Evolutionary conservation across 129 eudicot genomes (phyloP).

Genomic region (Pseudognaphalium luteoalbum): DNA sequence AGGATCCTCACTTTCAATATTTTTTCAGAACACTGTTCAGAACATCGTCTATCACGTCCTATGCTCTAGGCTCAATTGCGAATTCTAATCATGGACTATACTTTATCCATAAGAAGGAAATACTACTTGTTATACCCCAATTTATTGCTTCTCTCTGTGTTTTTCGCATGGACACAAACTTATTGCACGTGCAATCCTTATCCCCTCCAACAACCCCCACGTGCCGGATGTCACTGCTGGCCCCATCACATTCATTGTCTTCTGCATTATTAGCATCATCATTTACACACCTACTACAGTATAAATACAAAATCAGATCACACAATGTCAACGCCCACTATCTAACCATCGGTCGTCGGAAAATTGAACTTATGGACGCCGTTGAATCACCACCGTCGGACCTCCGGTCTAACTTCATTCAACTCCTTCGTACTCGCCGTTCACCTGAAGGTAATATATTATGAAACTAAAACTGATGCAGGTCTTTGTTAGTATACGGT

Average conservation of each 20-base stretch:
- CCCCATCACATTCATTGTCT: not conserved
- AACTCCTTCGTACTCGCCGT: slow-evolving; percentile 56
- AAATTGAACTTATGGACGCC: slow-evolving; percentile 26
- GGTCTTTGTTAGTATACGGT: too few relatives aligned
- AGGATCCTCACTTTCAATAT: too few relatives aligned
- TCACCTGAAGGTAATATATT: slow-evolving; percentile 49
- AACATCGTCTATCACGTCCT: too few relatives aligned
- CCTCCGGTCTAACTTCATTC: slow-evolving; percentile 55
- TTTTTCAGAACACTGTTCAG: too few relatives aligned
- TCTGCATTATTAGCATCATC: not conserved
- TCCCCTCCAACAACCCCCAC: not conserved
- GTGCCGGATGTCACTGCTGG: not conserved
- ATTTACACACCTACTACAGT: not conserved
- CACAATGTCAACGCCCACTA: not conserved
- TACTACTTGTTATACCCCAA: not conserved
- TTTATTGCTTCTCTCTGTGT: too few relatives aligned
- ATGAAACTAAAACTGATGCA: too few relatives aligned
- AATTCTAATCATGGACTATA: too few relatives aligned
- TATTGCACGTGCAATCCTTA: not conserved
- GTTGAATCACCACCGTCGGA: slow-evolving; percentile 22
- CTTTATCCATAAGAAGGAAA: too few relatives aligned
- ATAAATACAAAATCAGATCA: slow-evolving; percentile 21
- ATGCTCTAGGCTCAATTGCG: too few relatives aligned
- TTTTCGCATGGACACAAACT: too few relatives aligned
- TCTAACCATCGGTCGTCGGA: not conserved